Percentiles rank a stretch among this genome's conserved stretches.
phyloP scores from a whole-genome alignment of 2,329 filamentous ascomycete species.

The Venturia effusa region DNA sequence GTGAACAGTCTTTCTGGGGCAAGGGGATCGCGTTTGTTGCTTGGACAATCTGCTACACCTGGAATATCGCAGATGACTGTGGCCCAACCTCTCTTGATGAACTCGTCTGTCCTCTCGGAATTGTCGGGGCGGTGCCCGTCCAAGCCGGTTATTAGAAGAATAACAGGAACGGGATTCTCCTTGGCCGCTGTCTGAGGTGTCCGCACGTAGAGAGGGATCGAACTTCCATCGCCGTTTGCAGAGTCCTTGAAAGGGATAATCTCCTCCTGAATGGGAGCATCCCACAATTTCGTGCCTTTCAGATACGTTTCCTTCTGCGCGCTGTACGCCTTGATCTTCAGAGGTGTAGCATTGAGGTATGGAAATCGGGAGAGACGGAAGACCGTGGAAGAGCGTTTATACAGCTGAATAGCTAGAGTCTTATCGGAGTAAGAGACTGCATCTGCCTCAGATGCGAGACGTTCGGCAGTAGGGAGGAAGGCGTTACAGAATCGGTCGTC shows the following conservation, averaged over 20 bases:
- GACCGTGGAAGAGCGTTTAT: slow-evolving; percentile 25
- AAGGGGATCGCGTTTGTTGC: slow-evolving; percentile 48
- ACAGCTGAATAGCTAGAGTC: slow-evolving; percentile 21
- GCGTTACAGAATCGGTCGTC: slow-evolving; percentile 26
- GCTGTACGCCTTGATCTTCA: slow-evolving; percentile 24
- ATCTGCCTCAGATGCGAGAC: slow-evolving; percentile 22
- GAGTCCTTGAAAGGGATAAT: slow-evolving; percentile 29
- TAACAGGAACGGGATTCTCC: slow-evolving; percentile 30
- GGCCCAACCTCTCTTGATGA: slow-evolving; percentile 52
- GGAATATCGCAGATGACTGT: slow-evolving; percentile 53
- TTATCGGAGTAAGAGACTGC: slow-evolving; percentile 16
- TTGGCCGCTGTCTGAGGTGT: slow-evolving; percentile 22
- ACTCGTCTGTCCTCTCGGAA: slow-evolving; percentile 49
- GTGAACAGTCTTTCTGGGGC: slow-evolving; percentile 52
- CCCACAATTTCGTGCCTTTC: slow-evolving; percentile 23
- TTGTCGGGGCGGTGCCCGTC: slow-evolving; percentile 56
- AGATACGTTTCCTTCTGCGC: slow-evolving; percentile 27
- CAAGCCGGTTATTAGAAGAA: slow-evolving; percentile 50
- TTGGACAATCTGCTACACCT: slow-evolving; percentile 57
- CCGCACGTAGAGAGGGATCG: slow-evolving; percentile 30
- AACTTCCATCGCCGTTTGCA: slow-evolving; percentile 22
- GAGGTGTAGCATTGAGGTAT: slow-evolving; percentile 23
- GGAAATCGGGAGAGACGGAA: slow-evolving; percentile 28
- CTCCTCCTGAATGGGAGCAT: slow-evolving; percentile 27
- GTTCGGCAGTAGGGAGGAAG: slow-evolving; percentile 24